Evolutionary conservation across 1,284 basidiomycete species (phyloP), one percentile per base, ranked within the genome.

Genomic region (Quambalaria eucalypti): DNA sequence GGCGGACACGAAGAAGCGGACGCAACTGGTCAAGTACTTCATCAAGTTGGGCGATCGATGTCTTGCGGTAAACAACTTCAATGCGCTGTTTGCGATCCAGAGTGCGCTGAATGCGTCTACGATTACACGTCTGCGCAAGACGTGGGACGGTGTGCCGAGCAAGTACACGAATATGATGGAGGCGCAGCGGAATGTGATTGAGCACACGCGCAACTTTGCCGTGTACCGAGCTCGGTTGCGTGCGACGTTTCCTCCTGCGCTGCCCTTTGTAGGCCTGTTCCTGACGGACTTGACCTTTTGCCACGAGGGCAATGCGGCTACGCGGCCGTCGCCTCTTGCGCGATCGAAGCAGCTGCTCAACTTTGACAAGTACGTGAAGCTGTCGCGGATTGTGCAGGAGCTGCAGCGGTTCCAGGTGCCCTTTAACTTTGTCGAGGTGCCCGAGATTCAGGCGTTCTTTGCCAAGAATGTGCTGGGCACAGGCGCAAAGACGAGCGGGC

Each of bases 251-350:
- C 64, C 70, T 2, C 70, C 73, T 1, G 69, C 70, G 21, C 49
- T 75, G 16, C 73, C 73, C 4, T 75, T 74, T 59, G 55, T 73
- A n/a, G 88, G 88, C 44, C 79, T 91, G 23, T 90, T 90, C 76
- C 78, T 91, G 59, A 91, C 90, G 3, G 90, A 93, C 76, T 82
- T 96, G 59, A 97, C 91, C 1, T 98, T 97, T 77, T 92, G 90
- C 67, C 84, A 87, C 51, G 93, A 95, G 71, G 93, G 93, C 36
- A 97, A 97, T 76, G 86, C 90, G 7, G 86, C 87, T 7, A 82
- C 85, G 66, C 82, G 93, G 61, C 81, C 85, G n/a, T 87, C 89
- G 10, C 87, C 75, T 6, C 25, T 46, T 14, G 42, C 19, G 21
- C 16, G 25, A 21, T 30, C 59, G 14, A 85, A 89, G 76, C 87